Percentiles rank a stretch among this genome's conserved stretches.
Conservation (phyloP, 257 asterid genomes). For the Solanum medicagineum region DNA sequence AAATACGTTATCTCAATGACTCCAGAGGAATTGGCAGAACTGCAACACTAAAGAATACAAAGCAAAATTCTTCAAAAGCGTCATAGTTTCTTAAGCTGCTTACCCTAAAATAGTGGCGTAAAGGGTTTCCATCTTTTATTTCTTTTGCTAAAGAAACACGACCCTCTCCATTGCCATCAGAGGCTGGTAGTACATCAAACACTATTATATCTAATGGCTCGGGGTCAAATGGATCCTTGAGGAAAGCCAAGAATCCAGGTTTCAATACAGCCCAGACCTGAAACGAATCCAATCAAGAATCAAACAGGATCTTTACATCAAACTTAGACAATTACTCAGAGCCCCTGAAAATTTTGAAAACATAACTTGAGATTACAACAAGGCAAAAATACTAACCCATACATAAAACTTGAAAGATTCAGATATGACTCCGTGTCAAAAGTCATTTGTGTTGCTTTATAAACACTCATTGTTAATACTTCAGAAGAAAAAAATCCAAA, state of each 20-base stretch:
- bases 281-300: conserved; percentile 10
- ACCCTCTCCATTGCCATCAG: conserved; percentile 68
- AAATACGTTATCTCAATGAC: not conserved
- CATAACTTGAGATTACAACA: not conserved
- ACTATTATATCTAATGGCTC: conserved; percentile 80
- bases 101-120: conserved; percentile 93
- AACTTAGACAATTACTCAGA: not conserved
- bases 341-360: not conserved
- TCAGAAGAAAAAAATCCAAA: not conserved
- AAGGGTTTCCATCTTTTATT: conserved; percentile 78
- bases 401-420: not conserved
- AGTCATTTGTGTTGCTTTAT: not conserved
- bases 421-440: not conserved
- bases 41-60: not conserved
- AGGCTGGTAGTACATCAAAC: conserved; percentile 91
- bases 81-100: conserved; percentile 9
- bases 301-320: not conserved
- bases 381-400: not conserved
- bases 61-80: not conserved
- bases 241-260: conserved; percentile 96
- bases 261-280: conserved; percentile 98
- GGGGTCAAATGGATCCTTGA: conserved; percentile 77
- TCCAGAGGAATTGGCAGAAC: not conserved
- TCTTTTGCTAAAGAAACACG: conserved; percentile 77
- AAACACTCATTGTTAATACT: not conserved